Base-by-base conservation (phyloP, 306 rosid genomes). In the Vigna angularis region DNA sequence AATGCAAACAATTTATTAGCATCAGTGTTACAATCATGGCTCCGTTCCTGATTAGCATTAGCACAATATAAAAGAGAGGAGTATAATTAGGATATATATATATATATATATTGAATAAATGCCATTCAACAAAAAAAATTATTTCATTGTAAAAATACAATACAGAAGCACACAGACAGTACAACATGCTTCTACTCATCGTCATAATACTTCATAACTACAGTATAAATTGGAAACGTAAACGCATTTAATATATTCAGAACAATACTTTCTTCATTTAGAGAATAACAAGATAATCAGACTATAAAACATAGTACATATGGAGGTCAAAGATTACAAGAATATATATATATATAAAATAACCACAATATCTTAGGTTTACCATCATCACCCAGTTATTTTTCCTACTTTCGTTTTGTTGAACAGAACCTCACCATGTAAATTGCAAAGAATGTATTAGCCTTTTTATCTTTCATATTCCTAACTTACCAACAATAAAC, bases 1-100 rank as follows among this genome's bases (percentile, higher is more conserved):
- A 91, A 71, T n/a, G 93, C 91, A 81, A 85, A 93, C 86, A 90
- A 80, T 83, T 81, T 85, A 79, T 88, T 87, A 78, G 87, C 89
- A 81, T 84, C 90, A 55, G 73, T 70, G 71, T 76, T 56, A 38
- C 82, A 59, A 34, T 86, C 90, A n/a, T 64, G 78, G 80, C 82
- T 91, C 87, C 83, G 90, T 89, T 95, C 97, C 98, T 95, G 89
- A 62, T 71, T 30, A 87, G 68, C 66, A 79, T 66, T 28, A 28
- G 48, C 80, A 71, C 55, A 78, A 51, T 67, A 52, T 59, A 42
- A 44, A 58, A 72, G 3, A 44, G 3, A 20, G 24, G 58, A 7
- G 17, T 32, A 34, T 34, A 34, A 34, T 34, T 34, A 4, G 1
- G 6, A 32, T 32, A 32, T 32, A 32, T 32, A 32, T 32, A 32